phyloP scores from a whole-genome alignment of 2,329 filamentous ascomycete species.

The Arthrobotrys iridis region DNA sequence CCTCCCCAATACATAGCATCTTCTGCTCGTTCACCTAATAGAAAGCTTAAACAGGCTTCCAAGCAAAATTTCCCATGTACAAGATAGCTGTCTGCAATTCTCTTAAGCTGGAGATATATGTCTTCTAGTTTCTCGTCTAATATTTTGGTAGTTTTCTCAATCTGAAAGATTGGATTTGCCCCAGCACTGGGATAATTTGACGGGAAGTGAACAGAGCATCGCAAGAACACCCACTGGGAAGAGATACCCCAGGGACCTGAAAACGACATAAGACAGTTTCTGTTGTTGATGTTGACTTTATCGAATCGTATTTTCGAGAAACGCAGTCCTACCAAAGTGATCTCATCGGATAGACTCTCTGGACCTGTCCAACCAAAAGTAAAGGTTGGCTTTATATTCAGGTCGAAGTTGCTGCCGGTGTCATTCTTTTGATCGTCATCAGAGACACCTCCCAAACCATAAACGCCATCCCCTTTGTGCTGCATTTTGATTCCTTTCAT shows the following conservation, averaged over 20 bases:
- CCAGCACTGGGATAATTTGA: slow-evolving; percentile 66
- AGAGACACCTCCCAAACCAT: slow-evolving; percentile 43
- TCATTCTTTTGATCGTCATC: slow-evolving; percentile 25
- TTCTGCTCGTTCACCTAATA: slow-evolving; percentile 69
- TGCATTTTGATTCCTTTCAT: slow-evolving; percentile 73
- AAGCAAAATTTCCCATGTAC: slow-evolving; percentile 68
- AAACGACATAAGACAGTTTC: slow-evolving; percentile 68
- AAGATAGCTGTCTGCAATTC: slow-evolving; percentile 68
- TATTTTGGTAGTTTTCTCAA: slow-evolving; percentile 70
- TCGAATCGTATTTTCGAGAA: slow-evolving; percentile 72
- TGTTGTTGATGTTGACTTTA: slow-evolving; percentile 67
- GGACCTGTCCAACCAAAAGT: slow-evolving; percentile 60
- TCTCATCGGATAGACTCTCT: slow-evolving; percentile 70
- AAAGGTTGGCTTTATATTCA: slow-evolving; percentile 53
- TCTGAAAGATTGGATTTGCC: slow-evolving; percentile 66
- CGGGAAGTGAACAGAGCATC: slow-evolving; percentile 70
- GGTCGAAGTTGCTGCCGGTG: slow-evolving; percentile 5
- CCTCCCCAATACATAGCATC: slow-evolving; percentile 64
- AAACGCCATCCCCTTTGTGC: slow-evolving; percentile 60
- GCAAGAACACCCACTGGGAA: slow-evolving; percentile 67
- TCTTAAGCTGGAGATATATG: slow-evolving; percentile 66
- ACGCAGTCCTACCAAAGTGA: slow-evolving; percentile 70
- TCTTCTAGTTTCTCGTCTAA: slow-evolving; percentile 66
- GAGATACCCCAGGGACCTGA: slow-evolving; percentile 70
- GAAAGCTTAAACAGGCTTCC: slow-evolving; percentile 71